phyloP scores from a whole-genome alignment of 1,284 basidiomycete genomes.

The Psilocybe mexicana region DNA sequence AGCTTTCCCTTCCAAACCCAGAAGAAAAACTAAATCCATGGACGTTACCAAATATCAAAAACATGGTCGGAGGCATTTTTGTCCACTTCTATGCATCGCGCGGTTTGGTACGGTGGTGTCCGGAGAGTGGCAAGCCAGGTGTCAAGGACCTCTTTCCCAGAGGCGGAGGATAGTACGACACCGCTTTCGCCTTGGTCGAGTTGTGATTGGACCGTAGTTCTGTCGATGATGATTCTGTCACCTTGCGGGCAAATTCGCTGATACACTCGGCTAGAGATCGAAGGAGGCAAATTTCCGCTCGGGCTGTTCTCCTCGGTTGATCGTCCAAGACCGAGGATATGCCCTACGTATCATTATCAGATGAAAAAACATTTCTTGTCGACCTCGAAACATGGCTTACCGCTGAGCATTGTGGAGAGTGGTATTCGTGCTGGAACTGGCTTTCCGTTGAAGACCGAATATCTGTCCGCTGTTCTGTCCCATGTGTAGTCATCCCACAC shows the following conservation, averaged over 20 bases:
- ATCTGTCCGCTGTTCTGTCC: slow-evolving; percentile 30
- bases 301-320: slow-evolving; percentile 22
- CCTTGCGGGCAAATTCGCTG: slow-evolving; percentile 39
- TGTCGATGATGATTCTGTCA: slow-evolving; percentile 27
- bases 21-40: slow-evolving; percentile 5
- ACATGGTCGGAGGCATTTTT: slow-evolving; percentile 31
- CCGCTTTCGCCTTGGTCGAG: neutral
- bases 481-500: slow-evolving; percentile 47
- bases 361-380: neutral
- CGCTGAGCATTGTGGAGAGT: slow-evolving; percentile 39
- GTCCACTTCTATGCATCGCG: slow-evolving; percentile 42
- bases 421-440: slow-evolving; percentile 42
- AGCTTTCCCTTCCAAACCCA: neutral
- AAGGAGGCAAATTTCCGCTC: slow-evolving; percentile 29
- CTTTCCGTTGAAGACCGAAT: slow-evolving; percentile 39
- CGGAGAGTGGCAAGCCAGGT: slow-evolving; percentile 40
- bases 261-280: slow-evolving; percentile 47
- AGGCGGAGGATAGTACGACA: neutral
- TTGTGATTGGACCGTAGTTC: slow-evolving; percentile 13
- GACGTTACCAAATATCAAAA: slow-evolving; percentile 44
- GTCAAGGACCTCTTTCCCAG: slow-evolving; percentile 34
- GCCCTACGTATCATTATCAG: slow-evolving; percentile 3
- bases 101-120: slow-evolving; percentile 34
- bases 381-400: slow-evolving; percentile 1
- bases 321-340: slow-evolving; percentile 23